phyloP scores from a whole-genome alignment of 2,329 filamentous ascomycete genomes.

The Aspergillus sp. region DNA sequence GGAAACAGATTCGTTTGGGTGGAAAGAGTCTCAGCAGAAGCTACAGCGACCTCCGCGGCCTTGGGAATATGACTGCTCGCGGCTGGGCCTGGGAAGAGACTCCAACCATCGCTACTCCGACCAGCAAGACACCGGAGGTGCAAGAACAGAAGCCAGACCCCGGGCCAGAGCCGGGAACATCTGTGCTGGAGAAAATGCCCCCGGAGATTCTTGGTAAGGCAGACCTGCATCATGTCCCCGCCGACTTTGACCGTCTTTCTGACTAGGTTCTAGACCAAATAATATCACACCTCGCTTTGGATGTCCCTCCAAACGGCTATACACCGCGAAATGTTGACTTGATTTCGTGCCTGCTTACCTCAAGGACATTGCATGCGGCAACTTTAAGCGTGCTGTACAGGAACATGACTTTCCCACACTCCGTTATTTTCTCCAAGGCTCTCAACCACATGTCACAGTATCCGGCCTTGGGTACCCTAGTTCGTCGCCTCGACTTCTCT shows the following conservation, averaged over 20 bases:
- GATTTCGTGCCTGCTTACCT: constrained; percentile 73
- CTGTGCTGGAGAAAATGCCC: constrained; percentile 67
- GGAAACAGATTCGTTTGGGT: constrained; percentile 47
- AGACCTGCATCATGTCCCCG: constrained; percentile 14
- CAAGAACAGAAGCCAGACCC: constrained; percentile 25
- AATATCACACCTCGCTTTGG: constrained; percentile 71
- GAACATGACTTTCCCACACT: constrained; percentile 80
- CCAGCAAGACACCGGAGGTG: constrained; percentile 16
- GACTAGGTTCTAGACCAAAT: constrained; percentile 59
- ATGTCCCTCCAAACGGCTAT: constrained; percentile 73
- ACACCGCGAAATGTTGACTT: constrained; percentile 76
- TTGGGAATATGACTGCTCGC: constrained; percentile 36
- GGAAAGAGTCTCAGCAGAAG: constrained; percentile 46
- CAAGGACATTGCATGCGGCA: constrained; percentile 69
- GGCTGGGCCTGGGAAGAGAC: constrained; percentile 45
- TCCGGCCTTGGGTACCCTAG: constrained; percentile 69
- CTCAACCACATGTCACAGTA: constrained; percentile 67
- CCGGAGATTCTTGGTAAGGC: constrained; percentile 68
- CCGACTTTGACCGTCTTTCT: constrained; percentile 4
- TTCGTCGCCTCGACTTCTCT: constrained; percentile 78
- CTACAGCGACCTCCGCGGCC: constrained; percentile 42
- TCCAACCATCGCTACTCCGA: constrained; percentile 14
- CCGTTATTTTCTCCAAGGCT: constrained; percentile 79
- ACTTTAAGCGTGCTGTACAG: constrained; percentile 75
- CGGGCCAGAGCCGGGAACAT: constrained; percentile 32